Evolutionary conservation across 306 rosid species (phyloP).

Genomic region (Mucuna pruriens): DNA sequence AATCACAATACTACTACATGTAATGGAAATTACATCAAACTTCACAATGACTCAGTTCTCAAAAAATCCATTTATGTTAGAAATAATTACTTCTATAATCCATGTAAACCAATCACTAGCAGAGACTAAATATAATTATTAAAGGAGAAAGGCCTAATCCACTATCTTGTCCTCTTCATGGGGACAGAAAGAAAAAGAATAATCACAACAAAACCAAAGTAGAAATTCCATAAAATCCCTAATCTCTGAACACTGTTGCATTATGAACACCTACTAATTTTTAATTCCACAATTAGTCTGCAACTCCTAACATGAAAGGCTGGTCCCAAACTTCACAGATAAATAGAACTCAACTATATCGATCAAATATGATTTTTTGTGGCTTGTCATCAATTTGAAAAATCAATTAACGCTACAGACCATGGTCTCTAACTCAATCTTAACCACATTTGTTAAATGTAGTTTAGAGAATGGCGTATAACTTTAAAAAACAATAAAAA

Average conservation of each 20-base stretch:
- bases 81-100: neutral
- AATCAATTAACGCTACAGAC: neutral
- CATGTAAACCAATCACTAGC: neutral
- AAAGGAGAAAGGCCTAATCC: neutral
- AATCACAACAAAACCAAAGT: conserved; percentile 11
- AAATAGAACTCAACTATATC: neutral
- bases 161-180: neutral
- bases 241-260: neutral
- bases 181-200: neutral
- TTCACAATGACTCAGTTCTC: neutral
- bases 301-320: neutral
- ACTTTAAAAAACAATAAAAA: neutral
- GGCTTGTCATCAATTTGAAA: neutral
- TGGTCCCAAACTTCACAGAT: too few species aligned
- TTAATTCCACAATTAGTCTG: neutral
- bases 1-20: neutral
- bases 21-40: neutral
- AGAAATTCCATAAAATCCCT: neutral
- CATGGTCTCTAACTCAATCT: neutral
- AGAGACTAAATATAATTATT: neutral
- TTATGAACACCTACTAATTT: neutral
- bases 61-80: neutral
- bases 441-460: neutral
- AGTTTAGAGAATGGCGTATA: neutral
- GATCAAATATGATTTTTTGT: neutral